phyloP scores from a whole-genome alignment of 345 rosid species.

The Trapa incisa region DNA sequence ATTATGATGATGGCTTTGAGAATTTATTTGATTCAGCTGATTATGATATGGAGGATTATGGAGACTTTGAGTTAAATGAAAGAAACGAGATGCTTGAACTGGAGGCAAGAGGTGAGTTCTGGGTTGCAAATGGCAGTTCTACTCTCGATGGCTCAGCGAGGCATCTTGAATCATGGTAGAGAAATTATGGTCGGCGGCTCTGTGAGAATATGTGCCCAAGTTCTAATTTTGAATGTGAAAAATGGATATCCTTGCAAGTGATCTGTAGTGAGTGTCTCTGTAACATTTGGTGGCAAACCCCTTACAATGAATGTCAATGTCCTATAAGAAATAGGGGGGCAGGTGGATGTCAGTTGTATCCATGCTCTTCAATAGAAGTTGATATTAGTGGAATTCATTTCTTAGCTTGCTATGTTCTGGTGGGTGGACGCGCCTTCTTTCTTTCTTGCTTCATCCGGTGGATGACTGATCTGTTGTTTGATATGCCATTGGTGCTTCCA shows the following conservation, averaged over 20 bases:
- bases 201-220: neutral
- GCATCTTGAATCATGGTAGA: slow-evolving; percentile 42
- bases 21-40: slow-evolving; percentile 49
- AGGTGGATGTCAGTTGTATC: neutral
- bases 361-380: too few species aligned
- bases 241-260: neutral
- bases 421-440: too few species aligned
- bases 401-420: too few species aligned
- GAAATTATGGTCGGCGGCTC: neutral
- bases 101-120: slow-evolving; percentile 27
- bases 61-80: slow-evolving; percentile 4
- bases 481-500: too few species aligned
- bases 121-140: slow-evolving; percentile 35
- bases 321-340: neutral
- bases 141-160: slow-evolving; percentile 9
- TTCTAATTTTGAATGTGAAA: neutral
- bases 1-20: slow-evolving; percentile 63
- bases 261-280: too few species aligned
- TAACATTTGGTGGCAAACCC: too few species aligned
- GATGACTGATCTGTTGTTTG: too few species aligned
- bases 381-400: too few species aligned
- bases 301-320: neutral
- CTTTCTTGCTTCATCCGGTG: too few species aligned
- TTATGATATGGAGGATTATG: slow-evolving; percentile 32
- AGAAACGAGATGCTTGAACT: slow-evolving; percentile 8